Evolutionary conservation across 805 yeast genomes (phyloP).

Genomic region (Sugiyamaella lignohabitans): DNA sequence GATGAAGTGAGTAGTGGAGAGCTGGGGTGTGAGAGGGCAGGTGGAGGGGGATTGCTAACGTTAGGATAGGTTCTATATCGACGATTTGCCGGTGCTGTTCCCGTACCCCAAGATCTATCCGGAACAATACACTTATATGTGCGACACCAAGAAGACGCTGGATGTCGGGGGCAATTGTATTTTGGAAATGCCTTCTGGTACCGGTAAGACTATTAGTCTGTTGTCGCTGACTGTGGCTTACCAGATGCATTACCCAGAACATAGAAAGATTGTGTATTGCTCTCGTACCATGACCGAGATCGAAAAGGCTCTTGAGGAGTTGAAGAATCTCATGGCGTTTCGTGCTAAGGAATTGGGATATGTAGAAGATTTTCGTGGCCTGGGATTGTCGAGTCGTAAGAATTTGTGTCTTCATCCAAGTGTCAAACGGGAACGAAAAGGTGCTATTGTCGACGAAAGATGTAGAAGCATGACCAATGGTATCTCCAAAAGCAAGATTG

Average conservation of each 20-base stretch:
- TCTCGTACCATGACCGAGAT: conserved; percentile 99
- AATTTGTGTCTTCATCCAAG: conserved; percentile 87
- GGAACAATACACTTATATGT: conserved; percentile 97
- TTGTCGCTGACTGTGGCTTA: conserved; percentile 89
- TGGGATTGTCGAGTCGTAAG: conserved; percentile 91
- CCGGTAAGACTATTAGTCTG: conserved; percentile 93
- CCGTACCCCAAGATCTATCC: conserved; percentile 97
- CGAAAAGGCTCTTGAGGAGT: conserved; percentile 91
- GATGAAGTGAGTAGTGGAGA: too few relatives aligned
- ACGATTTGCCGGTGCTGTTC: conserved; percentile 89
- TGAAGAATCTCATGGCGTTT: conserved; percentile 80
- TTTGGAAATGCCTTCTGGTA: conserved; percentile 98
- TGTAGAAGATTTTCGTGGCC: conserved; percentile 85
- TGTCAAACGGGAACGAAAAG: conserved; percentile 82
- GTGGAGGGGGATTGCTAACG: too few relatives aligned
- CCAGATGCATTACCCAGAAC: conserved; percentile 90
- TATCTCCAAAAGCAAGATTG: conserved; percentile 61
- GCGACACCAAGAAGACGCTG: conserved; percentile 84
- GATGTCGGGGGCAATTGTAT: conserved; percentile 97
- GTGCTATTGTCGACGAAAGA: conserved; percentile 89
- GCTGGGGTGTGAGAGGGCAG: too few relatives aligned
- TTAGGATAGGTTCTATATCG: conserved; percentile 82
- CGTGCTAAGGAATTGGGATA: conserved; percentile 77
- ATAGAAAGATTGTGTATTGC: conserved; percentile 88
- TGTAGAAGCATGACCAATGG: conserved; percentile 95